Base-by-base conservation (phyloP, 805 yeast genomes). In the Kodamaea kaohsiungensis region DNA sequence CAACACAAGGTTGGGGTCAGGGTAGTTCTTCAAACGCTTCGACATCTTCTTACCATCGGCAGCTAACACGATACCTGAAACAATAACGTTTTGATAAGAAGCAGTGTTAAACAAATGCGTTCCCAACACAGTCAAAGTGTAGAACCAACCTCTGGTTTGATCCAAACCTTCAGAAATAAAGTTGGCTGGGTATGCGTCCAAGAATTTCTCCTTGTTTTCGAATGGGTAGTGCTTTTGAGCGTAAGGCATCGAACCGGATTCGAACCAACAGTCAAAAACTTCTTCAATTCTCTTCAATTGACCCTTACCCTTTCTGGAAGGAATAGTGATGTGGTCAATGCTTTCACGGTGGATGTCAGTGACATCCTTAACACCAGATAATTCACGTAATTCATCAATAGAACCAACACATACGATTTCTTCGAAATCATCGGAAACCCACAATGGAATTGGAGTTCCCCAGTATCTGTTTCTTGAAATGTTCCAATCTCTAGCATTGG, bases 131-230 rank as follows among this genome's bases (percentile, higher is more conserved):
- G 96, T 87, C 71, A 95, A 81, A 51, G 99, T 95, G 75, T 95
- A 95, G 78, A 95, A 95, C 99, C 99, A 95, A 70, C 99, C 99
- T 84, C 99, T 90, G 56, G 99, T 95, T 80, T 95, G 99, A 77
- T 95, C 99, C 65, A 95, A 83, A 77, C 99, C 99, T 81, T 95
- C 99, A 56, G 97, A 88, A 65, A 95, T 95, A 75, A 95, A 95
- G 73, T 95, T 93, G 46, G 97, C 99, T 47, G 99, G 99, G 86
- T 90, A 96, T 48, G 89, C 82, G 54, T 81, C 70, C 38, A 76
- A 67, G 76, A 93, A 93, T 48, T 71, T 71, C 13, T 89, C 91
- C 69, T 84, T 75, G 68, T 84, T 83, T 76, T 93, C 97, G 71
- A 95, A 95, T 61, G 99, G 99, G 70, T 92, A 95, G 73, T 95